phyloP scores from a whole-genome alignment of 78 protist species.

The Paratrimastix pyriformis region DNA sequence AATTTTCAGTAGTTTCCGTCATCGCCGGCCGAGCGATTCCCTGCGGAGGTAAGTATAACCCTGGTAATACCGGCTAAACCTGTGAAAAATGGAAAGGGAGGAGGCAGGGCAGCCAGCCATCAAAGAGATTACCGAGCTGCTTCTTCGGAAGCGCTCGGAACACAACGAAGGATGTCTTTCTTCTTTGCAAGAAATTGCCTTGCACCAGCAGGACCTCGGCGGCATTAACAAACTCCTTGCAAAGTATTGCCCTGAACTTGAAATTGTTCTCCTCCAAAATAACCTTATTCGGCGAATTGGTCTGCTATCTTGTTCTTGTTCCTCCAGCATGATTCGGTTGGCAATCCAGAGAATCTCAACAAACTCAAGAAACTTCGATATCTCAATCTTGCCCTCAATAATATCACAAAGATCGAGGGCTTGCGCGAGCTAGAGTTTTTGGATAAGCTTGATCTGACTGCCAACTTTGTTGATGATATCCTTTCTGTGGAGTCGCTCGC shows the following conservation, averaged over 20 bases:
- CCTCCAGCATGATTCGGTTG: background rate
- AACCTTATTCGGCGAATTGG: conserved; percentile 44
- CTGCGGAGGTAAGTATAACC: too few species aligned
- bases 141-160: conserved; percentile 56
- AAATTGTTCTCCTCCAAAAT: conserved; percentile 49
- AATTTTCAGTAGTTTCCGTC: too few species aligned
- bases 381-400: conserved; percentile 67
- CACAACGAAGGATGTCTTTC: conserved; percentile 58
- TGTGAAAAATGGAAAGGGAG: too few species aligned
- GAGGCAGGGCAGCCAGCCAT: background rate
- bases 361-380: conserved; percentile 44
- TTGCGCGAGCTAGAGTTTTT: conserved; percentile 48
- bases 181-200: conserved; percentile 53
- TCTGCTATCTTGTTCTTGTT: background rate
- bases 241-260: conserved; percentile 39
- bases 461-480: conserved; percentile 50
- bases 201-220: conserved; percentile 64
- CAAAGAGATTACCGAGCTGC: conserved; percentile 27
- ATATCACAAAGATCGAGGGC: conserved; percentile 27
- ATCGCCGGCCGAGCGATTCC: too few species aligned
- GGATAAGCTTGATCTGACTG: conserved; percentile 59
- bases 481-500: conserved; percentile 17
- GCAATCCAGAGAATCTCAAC: conserved; percentile 28
- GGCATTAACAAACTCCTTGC: conserved; percentile 44
- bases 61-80: too few species aligned